Base-by-base conservation (phyloP, 805 yeast species). In the Yamadazyma takamatsuzukensis region DNA sequence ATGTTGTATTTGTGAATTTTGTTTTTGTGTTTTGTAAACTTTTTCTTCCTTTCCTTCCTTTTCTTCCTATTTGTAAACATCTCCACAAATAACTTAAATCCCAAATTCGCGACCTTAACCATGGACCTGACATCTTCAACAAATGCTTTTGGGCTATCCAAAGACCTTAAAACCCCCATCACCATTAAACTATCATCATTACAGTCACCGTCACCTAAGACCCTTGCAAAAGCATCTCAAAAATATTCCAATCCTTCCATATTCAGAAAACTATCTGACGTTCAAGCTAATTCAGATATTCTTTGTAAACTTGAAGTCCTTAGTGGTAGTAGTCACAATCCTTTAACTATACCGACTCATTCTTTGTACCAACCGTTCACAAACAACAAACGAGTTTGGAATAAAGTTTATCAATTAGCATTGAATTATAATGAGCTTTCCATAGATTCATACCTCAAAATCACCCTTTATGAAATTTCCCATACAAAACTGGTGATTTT, bases 331-430 rank as follows among this genome's bases (percentile, higher is more conserved):
- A 51, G 49, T 38, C 51, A 60, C 34, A 51, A 54, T 18, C 43
- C 45, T 2, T 22, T 61, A 7, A 47, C 62, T 5, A 36, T 48
- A 3, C 54, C 63, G 14, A 51, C 61, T 7, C 70, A 61, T 40
- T 59, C 71, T 5, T 51, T 58, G 6, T 64, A 61, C 41, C 53
- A 51, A 33, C 33, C 53, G 8, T 65, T 66, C 33, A 43, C 53
- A 29, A 50, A 47, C 28, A 59, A 54, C 30, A 53, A 50, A 30
- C 19, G 72, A 72, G 49, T 72, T 53, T 86, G 93, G 89, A 73
- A 81, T 44, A 76, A 78, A 39, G 81, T 87, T 83, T 56, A 86
- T 14, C 70, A 73, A 28, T 54, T 93, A 29, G 90, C 97, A 1
- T 71, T 89, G 2, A 67, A 70, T 33, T 76, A 83, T 43, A 72